Evolutionary conservation across 768 basidiomycete species (phyloP).

Genomic region (Dioszegia crocea): DNA sequence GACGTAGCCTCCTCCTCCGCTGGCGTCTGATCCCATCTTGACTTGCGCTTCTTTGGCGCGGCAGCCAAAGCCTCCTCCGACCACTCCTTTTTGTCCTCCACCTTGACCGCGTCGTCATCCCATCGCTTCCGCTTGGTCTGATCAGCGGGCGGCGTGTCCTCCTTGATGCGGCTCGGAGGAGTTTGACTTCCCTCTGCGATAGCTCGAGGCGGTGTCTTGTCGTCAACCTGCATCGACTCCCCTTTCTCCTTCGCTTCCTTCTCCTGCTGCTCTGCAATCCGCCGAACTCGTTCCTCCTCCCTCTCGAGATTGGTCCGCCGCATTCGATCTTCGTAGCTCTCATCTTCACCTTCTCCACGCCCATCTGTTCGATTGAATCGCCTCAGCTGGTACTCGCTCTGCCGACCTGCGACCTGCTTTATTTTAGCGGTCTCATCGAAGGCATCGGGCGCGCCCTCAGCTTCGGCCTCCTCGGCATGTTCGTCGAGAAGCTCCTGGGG

Average conservation of each 20-base stretch:
- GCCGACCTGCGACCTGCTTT: constrained; percentile 86
- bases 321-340: constrained; percentile 94
- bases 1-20: constrained; percentile 57
- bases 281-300: constrained; percentile 78
- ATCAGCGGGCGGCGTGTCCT: constrained; percentile 28
- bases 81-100: constrained; percentile 65
- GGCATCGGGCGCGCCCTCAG: constrained; percentile 64
- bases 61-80: constrained; percentile 71
- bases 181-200: constrained; percentile 52
- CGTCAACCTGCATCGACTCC: constrained; percentile 64
- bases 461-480: constrained; percentile 87
- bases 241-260: constrained; percentile 64
- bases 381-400: constrained; percentile 91
- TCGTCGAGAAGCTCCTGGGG: constrained; percentile 92
- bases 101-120: constrained; percentile 40
- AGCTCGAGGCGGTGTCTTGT: constrained; percentile 79
- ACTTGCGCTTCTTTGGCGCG: constrained; percentile 84
- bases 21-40: constrained; percentile 93
- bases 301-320: constrained; percentile 81
- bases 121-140: constrained; percentile 40
- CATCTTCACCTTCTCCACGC: constrained; percentile 65
- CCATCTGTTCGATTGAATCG: constrained; percentile 73
- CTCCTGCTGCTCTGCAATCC: constrained; percentile 85
- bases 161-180: constrained; percentile 54
- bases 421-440: constrained; percentile 82